Evolutionary conservation across 2,329 filamentous ascomycete species (phyloP).

Genomic region (Anthostomella pinea): DNA sequence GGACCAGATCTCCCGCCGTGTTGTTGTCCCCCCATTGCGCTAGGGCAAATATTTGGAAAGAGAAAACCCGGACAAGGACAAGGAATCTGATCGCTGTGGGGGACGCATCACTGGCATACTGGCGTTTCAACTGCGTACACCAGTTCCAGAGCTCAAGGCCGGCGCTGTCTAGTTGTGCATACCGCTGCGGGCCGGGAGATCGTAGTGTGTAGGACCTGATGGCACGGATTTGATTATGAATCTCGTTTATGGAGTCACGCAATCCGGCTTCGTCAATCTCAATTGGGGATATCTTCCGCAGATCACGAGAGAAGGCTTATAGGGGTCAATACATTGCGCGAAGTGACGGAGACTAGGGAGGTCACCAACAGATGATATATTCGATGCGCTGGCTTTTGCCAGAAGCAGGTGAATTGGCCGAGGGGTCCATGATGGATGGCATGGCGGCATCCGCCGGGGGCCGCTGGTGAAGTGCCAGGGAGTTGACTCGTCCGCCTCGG

Average conservation of each 20-base stretch:
- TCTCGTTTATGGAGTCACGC: slow-evolving; percentile 37
- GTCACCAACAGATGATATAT: slow-evolving; percentile 30
- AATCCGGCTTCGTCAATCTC: slow-evolving; percentile 25
- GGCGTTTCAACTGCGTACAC: slow-evolving; percentile 50
- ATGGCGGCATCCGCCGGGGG: no score
- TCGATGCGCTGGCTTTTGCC: slow-evolving; percentile 32
- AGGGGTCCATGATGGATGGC: slow-evolving; percentile 14
- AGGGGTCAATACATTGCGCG: slow-evolving; percentile 11
- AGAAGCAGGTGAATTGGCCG: slow-evolving; percentile 10
- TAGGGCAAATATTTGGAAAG: slow-evolving; percentile 66
- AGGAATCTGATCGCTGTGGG: slow-evolving; percentile 33
- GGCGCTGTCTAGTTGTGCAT: slow-evolving; percentile 50
- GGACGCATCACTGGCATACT: slow-evolving; percentile 24
- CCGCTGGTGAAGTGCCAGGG: no score
- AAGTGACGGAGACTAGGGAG: slow-evolving; percentile 7
- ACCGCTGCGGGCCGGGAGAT: slow-evolving; percentile 28
- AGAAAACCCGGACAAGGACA: slow-evolving; percentile 47
- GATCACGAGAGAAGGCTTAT: slow-evolving; percentile 25
- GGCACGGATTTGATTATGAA: slow-evolving; percentile 38
- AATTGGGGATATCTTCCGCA: slow-evolving; percentile 28
- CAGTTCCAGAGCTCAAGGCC: slow-evolving; percentile 66
- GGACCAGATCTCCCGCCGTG: slow-evolving; percentile 41
- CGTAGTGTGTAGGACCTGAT: slow-evolving; percentile 33
- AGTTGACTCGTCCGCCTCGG: no score
- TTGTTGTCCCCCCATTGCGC: slow-evolving; percentile 38